Percentiles rank a stretch among this genome's conserved stretches.
These are phyloP conservation scores for Ceratocystis alfenasii DNA, from an alignment of 2,329 filamentous ascomycete genomes.

Conservation along the genomic window DNA sequence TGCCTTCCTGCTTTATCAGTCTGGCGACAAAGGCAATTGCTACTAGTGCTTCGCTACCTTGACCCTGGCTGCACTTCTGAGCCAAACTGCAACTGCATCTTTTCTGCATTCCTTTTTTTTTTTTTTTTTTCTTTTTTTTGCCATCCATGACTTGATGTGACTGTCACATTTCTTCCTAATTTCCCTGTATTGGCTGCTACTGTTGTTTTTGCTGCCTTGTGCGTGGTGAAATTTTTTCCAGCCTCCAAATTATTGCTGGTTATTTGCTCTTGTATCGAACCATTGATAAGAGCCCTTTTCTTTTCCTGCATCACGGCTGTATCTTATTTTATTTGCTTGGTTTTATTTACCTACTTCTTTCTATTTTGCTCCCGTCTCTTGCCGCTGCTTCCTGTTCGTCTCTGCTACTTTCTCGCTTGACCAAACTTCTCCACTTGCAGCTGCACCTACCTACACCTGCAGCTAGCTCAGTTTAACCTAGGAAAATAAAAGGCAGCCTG, in stretches of 20 bases:
- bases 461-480: slow-evolving; percentile 8
- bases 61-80: slow-evolving; percentile 3
- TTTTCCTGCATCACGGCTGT: background rate
- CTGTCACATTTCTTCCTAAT: background rate
- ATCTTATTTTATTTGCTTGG: too few species aligned
- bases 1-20: background rate
- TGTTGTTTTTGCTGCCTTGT: background rate
- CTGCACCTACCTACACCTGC: slow-evolving; percentile 10
- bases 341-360: background rate
- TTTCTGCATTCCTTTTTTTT: background rate
- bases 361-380: background rate
- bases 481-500: background rate
- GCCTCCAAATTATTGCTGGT: background rate
- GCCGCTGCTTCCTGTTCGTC: background rate
- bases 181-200: background rate
- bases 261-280: background rate
- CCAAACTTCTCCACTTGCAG: slow-evolving; percentile 1
- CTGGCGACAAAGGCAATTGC: background rate
- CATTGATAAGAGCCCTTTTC: background rate
- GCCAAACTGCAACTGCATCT: slow-evolving; percentile 1
- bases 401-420: background rate
- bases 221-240: background rate
- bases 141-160: background rate
- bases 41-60: background rate
- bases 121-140: background rate